phyloP scores from a whole-genome alignment of 2,329 filamentous ascomycete genomes.

The Exophiala oligosperma region DNA sequence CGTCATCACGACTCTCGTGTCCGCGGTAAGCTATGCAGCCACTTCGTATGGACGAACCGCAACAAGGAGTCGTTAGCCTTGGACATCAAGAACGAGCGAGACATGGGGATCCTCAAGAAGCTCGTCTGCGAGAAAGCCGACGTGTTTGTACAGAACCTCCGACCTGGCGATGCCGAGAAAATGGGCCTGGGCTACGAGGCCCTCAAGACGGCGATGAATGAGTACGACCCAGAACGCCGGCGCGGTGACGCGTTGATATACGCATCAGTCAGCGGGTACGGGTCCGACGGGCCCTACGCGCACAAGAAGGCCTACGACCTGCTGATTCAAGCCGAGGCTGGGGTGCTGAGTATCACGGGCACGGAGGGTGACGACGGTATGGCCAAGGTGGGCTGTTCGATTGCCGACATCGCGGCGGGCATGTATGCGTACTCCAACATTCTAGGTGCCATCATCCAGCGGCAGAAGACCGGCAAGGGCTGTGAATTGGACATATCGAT shows the following conservation, averaged over 20 bases:
- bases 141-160: slow-evolving; percentile 56
- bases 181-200: slow-evolving; percentile 50
- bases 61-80: slow-evolving; percentile 56
- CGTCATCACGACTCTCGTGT: slow-evolving; percentile 53
- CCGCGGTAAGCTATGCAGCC: slow-evolving; percentile 49
- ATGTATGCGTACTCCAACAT: slow-evolving; percentile 56
- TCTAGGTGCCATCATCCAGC: slow-evolving; percentile 51
- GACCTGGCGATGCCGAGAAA: slow-evolving; percentile 50
- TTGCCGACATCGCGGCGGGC: slow-evolving; percentile 56
- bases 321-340: slow-evolving; percentile 56
- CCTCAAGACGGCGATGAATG: slow-evolving; percentile 35
- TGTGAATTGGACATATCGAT: slow-evolving; percentile 57
- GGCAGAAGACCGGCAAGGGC: slow-evolving; percentile 50
- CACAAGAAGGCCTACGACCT: slow-evolving; percentile 59
- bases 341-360: slow-evolving; percentile 54
- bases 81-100: slow-evolving; percentile 47
- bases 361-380: slow-evolving; percentile 38
- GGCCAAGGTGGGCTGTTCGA: slow-evolving; percentile 55
- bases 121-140: slow-evolving; percentile 47
- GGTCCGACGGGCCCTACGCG: slow-evolving; percentile 52
- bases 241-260: slow-evolving; percentile 51
- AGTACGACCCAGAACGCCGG: slow-evolving; percentile 11
- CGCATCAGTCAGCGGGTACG: slow-evolving; percentile 57
- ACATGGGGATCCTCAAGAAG: slow-evolving; percentile 46
- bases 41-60: slow-evolving; percentile 58